Percentiles rank a stretch among this genome's conserved stretches.
These are phyloP conservation scores for Tetrapisispora phaffii DNA, from an alignment of 805 yeast species.

Conservation along the genomic window DNA sequence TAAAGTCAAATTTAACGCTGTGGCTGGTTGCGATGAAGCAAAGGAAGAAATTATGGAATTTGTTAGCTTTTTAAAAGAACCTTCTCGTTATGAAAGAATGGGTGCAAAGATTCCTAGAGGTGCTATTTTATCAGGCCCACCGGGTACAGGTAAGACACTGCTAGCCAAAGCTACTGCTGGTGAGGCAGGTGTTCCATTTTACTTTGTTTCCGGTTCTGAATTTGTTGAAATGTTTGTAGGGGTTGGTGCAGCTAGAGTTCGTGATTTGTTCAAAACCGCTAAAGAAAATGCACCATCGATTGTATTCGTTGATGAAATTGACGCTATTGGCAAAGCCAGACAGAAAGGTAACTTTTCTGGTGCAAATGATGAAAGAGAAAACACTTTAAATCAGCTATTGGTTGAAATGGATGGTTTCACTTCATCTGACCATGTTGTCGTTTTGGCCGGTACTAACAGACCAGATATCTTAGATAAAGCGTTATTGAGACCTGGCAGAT, in stretches of 20 bases:
- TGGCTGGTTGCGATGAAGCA: constrained; percentile 92
- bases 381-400: constrained; percentile 80
- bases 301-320: constrained; percentile 88
- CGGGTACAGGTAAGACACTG: constrained; percentile 93
- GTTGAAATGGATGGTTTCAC: constrained; percentile 96
- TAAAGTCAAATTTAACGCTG: constrained; percentile 78
- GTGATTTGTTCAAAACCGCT: constrained; percentile 85
- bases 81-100: constrained; percentile 69
- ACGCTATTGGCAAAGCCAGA: constrained; percentile 87
- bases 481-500: constrained; percentile 87
- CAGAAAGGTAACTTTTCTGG: constrained; percentile 70
- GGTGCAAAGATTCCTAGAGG: constrained; percentile 96
- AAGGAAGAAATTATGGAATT: constrained; percentile 94
- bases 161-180: constrained; percentile 95
- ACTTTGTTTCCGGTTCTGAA: constrained; percentile 86
- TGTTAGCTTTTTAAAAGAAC: constrained; percentile 79
- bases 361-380: constrained; percentile 86
- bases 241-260: constrained; percentile 90
- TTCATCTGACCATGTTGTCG: constrained; percentile 82
- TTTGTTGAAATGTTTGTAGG: constrained; percentile 97
- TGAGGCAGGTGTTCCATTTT: constrained; percentile 90
- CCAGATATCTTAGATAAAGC: constrained; percentile 88
- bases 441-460: constrained; percentile 89
- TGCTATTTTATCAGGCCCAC: constrained; percentile 89
- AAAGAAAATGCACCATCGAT: constrained; percentile 85